phyloP scores from a whole-genome alignment of 208 protist species.

The Acanthamoeba sp. region DNA sequence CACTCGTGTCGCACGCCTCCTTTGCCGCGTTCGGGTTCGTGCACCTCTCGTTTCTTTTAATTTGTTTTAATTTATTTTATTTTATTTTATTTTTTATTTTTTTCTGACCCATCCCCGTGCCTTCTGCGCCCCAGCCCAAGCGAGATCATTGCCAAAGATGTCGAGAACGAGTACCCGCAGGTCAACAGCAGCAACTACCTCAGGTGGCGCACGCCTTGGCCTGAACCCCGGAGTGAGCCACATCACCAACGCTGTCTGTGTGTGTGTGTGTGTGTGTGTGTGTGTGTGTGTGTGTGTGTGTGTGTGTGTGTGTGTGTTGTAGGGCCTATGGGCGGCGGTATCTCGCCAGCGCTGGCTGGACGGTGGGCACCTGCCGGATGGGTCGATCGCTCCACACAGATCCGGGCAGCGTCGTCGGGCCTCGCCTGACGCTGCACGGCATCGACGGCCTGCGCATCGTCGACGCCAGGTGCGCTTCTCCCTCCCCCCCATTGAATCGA shows the following conservation, averaged over 20 bases:
- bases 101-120: too few species aligned
- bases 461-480: conserved; percentile 18
- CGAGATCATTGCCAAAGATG: not conserved
- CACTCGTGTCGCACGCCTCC: not conserved
- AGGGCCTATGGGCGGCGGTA: not conserved
- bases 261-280: too few species aligned
- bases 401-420: not conserved
- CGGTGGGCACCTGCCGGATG: conserved; percentile 63
- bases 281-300: too few species aligned
- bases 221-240: not conserved
- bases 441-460: conserved; percentile 13
- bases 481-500: too few species aligned
- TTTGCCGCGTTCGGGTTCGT: not conserved
- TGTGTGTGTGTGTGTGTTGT: too few species aligned
- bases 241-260: too few species aligned
- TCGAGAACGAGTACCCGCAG: not conserved
- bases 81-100: not conserved
- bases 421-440: not conserved
- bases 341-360: not conserved
- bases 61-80: too few species aligned
- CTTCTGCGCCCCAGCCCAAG: not conserved
- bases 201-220: not conserved
- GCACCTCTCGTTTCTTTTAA: not conserved
- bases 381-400: not conserved
- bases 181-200: not conserved